phyloP scores from a whole-genome alignment of 257 asterid species.

The Solanum peruvianum region DNA sequence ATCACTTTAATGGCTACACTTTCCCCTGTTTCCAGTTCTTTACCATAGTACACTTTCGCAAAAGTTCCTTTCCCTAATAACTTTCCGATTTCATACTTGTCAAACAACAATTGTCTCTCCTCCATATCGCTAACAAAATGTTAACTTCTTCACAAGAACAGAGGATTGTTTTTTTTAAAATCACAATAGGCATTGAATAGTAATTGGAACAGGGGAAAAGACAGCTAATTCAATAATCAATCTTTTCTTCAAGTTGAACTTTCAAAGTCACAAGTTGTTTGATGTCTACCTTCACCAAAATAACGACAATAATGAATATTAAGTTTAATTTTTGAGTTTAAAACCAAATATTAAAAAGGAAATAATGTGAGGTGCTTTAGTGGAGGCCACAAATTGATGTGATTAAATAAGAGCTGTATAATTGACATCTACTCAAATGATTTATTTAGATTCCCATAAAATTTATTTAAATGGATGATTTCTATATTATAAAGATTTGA shows the following conservation, averaged over 20 bases:
- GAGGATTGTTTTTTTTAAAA: not conserved
- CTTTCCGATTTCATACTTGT: constrained; percentile 41
- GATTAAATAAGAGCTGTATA: not conserved
- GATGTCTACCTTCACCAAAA: not conserved
- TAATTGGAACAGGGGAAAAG: not conserved
- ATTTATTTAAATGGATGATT: not conserved
- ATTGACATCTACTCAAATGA: not conserved
- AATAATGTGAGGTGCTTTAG: not conserved
- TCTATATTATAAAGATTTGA: not conserved
- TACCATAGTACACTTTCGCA: constrained; percentile 44
- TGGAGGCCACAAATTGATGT: not conserved
- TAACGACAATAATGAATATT: not conserved
- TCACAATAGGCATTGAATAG: not conserved
- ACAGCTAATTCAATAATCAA: not conserved
- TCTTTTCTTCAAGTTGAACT: not conserved
- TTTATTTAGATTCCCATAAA: not conserved
- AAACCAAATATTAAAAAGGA: not conserved
- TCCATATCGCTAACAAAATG: not conserved
- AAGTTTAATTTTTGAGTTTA: not conserved
- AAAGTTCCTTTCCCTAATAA: constrained; percentile 49
- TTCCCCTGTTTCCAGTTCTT: constrained; percentile 21
- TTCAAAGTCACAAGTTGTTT: not conserved
- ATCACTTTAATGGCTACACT: constrained; percentile 58
- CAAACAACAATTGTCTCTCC: constrained; percentile 33
- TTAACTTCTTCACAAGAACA: not conserved